Evolutionary conservation across 2,329 filamentous ascomycete genomes (phyloP), one percentile per base, ranked within the genome.

Genomic region (Aspergillus caelatus): DNA sequence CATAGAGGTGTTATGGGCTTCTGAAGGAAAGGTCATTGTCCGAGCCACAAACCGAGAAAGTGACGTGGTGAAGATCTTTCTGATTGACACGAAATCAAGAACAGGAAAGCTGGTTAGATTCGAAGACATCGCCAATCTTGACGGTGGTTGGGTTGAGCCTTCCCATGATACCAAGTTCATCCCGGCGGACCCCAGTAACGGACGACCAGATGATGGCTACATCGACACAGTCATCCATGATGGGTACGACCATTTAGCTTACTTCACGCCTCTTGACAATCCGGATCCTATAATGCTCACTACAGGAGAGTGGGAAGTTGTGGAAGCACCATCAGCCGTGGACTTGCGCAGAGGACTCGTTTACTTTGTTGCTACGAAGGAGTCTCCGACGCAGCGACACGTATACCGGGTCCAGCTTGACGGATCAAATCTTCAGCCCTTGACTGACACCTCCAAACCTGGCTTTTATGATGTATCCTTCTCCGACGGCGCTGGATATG

Each of bases 101-200:
- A 88, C 86, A 23, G 94, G 92, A 34, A 91, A 90, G 76, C 90
- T 91, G 0, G 88, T 97, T 55, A 86, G 94, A 67, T 90, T 89
- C 23, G 86, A 92, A 56, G 88, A 99, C 76, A 88, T 97, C 56
- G 87, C 88, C 67, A 85, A 90, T 62, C 83, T 97, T n/a, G 95
- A 99, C 75, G 94, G 94, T 26, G 96, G 95, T 39, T 99, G 95
- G 95, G 94, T 97, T 71, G 95, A 99, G 79, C 92, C 97, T 48
- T 92, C 93, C 1, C 90, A 97, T 71, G 87, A 90, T 48, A 97
- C 94, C 4, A 88, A 83, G 16, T 98, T 91, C 74, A 89, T 99
- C 62, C 95, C 95, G 2, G 91, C 93, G 4, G 92, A 97, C 75
- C 86, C 91, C 26, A 77, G 80, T 12, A 92, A 91, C 66, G 92